Evolutionary conservation across 768 basidiomycete species (phyloP), one percentile per base, ranked within the genome.

Genomic region (Hydnomerulius pinastri): DNA sequence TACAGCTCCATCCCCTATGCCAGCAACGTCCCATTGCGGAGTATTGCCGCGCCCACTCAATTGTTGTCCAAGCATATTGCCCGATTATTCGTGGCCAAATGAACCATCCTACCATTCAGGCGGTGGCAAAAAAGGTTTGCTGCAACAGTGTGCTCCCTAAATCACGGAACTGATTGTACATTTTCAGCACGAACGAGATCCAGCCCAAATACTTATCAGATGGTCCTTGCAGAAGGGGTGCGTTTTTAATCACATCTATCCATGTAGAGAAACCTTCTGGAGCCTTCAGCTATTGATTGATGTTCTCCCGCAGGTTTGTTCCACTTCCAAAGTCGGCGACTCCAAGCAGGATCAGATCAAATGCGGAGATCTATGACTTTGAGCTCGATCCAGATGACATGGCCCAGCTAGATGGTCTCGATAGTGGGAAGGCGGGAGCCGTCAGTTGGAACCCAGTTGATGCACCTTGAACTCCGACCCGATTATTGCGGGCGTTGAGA

Each of bases 151-250:
- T 56, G 36, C 23, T 29, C 41, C 24, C n/a, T 18, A 25, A 49
- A 44, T 60, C 35, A 56, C 36, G 27, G 27, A 13, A 35, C 43
- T 29, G 3, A 28, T 41, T 20, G 11, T 25, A 25, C 52, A 17
- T 4, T 52, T 44, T 37, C 53, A 90, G 85, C 67, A 83, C 56
- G 66, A 69, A 35, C 80, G 81, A 47, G 80, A 85, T 35, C 78
- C 80, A 4, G 85, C 92, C 15, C 94, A 97, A 61, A 75, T 96
- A 38, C 78, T 97, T 13, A 72, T 97, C 48, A 81, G 95, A 20
- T 97, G 93, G 91, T 94, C 92, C 24, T 71, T 98, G 30, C 94
- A 97, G 66, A 82, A 79, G 61, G 84, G 85, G 88, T 89, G 58
- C 42, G 80, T 70, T 47, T 39, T 47, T 45, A n/a, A 24, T 38